Percentiles rank a stretch among this genome's conserved stretches.
Evolutionary conservation across 148 eudicot species (phyloP).

Genomic region (Rhododendron molle): DNA sequence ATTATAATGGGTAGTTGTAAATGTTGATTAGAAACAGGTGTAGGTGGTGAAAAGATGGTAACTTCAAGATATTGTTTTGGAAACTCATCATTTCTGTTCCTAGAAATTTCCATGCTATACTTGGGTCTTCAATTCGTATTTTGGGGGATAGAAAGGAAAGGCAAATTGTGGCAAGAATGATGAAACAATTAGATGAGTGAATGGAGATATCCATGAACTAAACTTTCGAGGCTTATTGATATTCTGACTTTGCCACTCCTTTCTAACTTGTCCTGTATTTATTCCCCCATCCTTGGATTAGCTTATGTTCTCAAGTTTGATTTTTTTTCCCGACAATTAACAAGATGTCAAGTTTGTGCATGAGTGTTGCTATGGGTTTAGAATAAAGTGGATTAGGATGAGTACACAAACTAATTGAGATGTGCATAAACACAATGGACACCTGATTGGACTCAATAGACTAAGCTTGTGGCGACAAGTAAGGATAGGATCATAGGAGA

Average conservation of each 20-base stretch:
- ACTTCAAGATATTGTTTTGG: background rate
- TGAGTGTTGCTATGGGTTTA: too few species aligned
- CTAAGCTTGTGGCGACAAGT: too few species aligned
- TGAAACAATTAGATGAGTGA: background rate
- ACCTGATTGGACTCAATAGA: too few species aligned
- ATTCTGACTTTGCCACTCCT: slow-evolving; percentile 32
- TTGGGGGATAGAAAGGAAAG: background rate
- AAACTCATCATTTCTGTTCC: background rate
- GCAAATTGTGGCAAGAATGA: slow-evolving; percentile 3
- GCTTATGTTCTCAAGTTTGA: background rate
- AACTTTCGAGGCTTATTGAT: slow-evolving; percentile 48
- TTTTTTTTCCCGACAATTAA: background rate
- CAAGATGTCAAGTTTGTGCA: too few species aligned
- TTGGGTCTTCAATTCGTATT: background rate
- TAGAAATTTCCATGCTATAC: background rate
- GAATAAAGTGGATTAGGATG: too few species aligned
- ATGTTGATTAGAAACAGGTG: background rate
- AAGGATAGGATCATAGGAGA: too few species aligned
- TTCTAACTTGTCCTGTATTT: background rate
- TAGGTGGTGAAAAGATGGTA: background rate
- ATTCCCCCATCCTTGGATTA: background rate
- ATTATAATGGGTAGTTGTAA: background rate
- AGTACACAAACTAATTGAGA: too few species aligned
- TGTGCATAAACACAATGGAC: too few species aligned
- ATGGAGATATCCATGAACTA: slow-evolving; percentile 5